Conservation (phyloP, 1,284 basidiomycete genomes). For the Rhodotorula sp. region DNA sequence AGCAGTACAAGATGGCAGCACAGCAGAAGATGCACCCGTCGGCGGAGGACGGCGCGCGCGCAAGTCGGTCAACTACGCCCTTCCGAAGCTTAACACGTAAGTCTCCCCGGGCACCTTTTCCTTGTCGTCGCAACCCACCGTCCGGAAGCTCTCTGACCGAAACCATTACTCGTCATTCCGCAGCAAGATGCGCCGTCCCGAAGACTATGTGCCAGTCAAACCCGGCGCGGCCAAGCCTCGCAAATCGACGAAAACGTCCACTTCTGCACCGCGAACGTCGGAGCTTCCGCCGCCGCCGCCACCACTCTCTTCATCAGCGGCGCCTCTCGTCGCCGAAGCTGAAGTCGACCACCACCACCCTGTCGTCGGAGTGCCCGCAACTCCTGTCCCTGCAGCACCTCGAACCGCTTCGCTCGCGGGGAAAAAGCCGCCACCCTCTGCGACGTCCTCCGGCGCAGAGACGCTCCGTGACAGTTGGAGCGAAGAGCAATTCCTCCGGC, state of each 20-base stretch:
- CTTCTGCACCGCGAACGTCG: neutral
- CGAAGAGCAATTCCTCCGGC: conserved; percentile 12
- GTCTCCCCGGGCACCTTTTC: conserved; percentile 6
- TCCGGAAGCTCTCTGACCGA: too few species aligned
- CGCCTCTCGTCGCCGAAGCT: neutral
- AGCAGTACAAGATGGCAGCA: conserved; percentile 1
- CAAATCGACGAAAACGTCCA: conserved; percentile 30
- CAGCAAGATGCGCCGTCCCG: conserved; percentile 45
- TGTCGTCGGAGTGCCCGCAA: too few species aligned
- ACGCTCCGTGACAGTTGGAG: conserved; percentile 10
- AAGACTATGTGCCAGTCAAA: conserved; percentile 40
- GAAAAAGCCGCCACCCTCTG: conserved; percentile 5
- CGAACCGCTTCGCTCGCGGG: conserved; percentile 15
- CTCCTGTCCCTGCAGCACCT: neutral
- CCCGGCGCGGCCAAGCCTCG: conserved; percentile 7
- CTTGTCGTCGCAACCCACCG: too few species aligned
- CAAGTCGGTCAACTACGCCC: conserved; percentile 43
- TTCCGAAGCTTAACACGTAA: conserved; percentile 44
- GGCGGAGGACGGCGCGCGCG: conserved; percentile 35
- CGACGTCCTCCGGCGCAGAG: neutral
- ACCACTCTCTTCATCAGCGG: neutral
- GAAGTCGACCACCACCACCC: too few species aligned
- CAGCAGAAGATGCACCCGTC: neutral
- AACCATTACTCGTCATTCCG: too few species aligned
- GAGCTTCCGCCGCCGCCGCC: conserved; percentile 30